Conservation (phyloP, 1,284 basidiomycete genomes). For the Austroboletus olivaceoglutinosus region DNA sequence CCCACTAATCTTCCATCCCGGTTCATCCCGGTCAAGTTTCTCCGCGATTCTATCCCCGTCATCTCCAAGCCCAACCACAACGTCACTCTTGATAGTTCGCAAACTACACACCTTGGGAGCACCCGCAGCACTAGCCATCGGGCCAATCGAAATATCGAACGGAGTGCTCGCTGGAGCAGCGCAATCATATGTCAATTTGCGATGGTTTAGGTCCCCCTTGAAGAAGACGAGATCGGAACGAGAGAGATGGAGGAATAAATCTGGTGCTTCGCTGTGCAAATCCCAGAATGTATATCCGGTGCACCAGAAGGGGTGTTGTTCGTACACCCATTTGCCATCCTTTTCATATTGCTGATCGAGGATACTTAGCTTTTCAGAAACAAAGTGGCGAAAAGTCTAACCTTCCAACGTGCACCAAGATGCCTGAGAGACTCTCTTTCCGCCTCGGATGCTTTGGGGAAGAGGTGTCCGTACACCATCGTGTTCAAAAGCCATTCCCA, state of each 20-base stretch:
- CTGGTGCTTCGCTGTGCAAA: constrained; percentile 84
- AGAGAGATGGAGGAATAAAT: constrained; percentile 91
- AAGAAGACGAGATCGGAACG: constrained; percentile 92
- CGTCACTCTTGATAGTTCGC: constrained; percentile 87
- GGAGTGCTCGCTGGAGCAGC: constrained; percentile 89
- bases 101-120: constrained; percentile 86
- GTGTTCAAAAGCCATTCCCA: constrained; percentile 93
- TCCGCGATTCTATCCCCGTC: constrained; percentile 76
- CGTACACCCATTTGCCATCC: constrained; percentile 93
- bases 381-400: constrained; percentile 25
- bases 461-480: constrained; percentile 86
- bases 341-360: constrained; percentile 78
- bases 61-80: constrained; percentile 68
- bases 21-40: constrained; percentile 81
- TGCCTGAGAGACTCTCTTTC: constrained; percentile 82
- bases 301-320: constrained; percentile 97
- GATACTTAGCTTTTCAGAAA: constrained; percentile 9
- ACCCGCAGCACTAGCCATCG: constrained; percentile 86
- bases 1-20: constrained; percentile 96
- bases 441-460: constrained; percentile 75
- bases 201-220: constrained; percentile 95
- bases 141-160: constrained; percentile 90
- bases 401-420: constrained; percentile 91
- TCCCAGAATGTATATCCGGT: constrained; percentile 97
- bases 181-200: constrained; percentile 91